Base-by-base conservation (phyloP, 768 basidiomycete species). In the Serendipita sp. region DNA sequence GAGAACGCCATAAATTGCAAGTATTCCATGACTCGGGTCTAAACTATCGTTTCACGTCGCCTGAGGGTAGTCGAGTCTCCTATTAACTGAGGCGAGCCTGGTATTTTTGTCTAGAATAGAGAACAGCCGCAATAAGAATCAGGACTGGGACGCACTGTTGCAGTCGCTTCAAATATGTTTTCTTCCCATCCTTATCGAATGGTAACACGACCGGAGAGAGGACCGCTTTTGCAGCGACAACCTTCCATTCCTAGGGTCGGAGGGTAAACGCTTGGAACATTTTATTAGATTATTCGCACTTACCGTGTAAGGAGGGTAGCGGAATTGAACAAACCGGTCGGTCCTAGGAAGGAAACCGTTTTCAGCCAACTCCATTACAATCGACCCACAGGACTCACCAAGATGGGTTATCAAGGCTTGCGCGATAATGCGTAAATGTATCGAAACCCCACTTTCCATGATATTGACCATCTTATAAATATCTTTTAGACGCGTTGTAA, bases 371-470 rank as follows among this genome's bases (percentile, higher is more conserved):
- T 23, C 48, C n/a, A 50, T 50, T n/a, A 18, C 18, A n/a, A 50
- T 0, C 5, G n/a, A n/a, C 6, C 8, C 18, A 6, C 8, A 8
- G 5, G 23, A 70, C 71, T 52, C 64, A 75, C 76, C 73, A 79
- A 64, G 70, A 65, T 40, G 77, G 80, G 2, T 72, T 74, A 66
- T 78, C 75, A 6, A 80, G 46, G 0, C 84, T 80, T 3, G 83
- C 71, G 62, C 91, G 80, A 29, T 80, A 67, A 70, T 91, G 88
- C 0, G 88, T 89, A 74, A 93, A 92, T 70, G 80, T 75, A 66
- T 89, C 86, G 67, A 91, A 92, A 3, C 77, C 75, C 69, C 76
- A 86, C 69, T 89, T 89, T 40, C 89, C 86, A 2, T 84, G 83
- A 69, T 87, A 83, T 64, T 78, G 76, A 11, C 90, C 84, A 64